Evolutionary conservation across 2,329 filamentous ascomycete species (phyloP), one percentile per base, ranked within the genome.

Genomic region (Neocatenulostroma microsporum): DNA sequence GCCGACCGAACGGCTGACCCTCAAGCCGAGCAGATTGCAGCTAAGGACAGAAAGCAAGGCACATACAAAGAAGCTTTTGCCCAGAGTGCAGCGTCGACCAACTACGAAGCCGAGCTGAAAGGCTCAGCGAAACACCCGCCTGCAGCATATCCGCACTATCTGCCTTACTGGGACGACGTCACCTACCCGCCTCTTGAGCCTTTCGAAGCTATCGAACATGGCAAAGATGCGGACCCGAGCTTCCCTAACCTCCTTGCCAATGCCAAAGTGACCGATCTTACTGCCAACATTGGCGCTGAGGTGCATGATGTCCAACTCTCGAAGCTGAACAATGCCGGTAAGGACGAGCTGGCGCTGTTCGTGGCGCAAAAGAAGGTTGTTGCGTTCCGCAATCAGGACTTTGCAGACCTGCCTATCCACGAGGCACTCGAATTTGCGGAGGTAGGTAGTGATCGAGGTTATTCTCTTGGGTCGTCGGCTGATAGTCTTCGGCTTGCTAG

Each of bases 361-460:
- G 80, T 87, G 9, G 79, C 84, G 9, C 72, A 85, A 62, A 76
- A 82, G 54, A 87, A 86, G 55, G 82, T 88, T 5, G 82, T 86
- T 12, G 74, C 80, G 21, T 88, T 89, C 70, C 76, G 82, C 17
- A 70, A 78, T 52, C 84, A 88, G 55, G 80, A 88, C 47, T 63
- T 72, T 28, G 68, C 68, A 27, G 60, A 82, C 46, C 68, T 86
- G 9, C 73, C 81, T 6, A 86, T 88, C 51, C 58, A 74, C 19
- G 70, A 84, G 7, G 83, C 80, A 2, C 67, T 86, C 24, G 70
- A 80, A 14, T 79, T 78, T 46, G 83, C 78, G n/a, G n/a, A n/a
- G n/a, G n/a, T n/a, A n/a, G n/a, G n/a, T n/a, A n/a, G n/a, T n/a
- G n/a, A n/a, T n/a, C n/a, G n/a, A n/a, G n/a, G n/a, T n/a, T n/a